These are phyloP conservation scores for Podaxis sp. DNA, from an alignment of 768 basidiomycete species.

Conservation along the genomic window DNA sequence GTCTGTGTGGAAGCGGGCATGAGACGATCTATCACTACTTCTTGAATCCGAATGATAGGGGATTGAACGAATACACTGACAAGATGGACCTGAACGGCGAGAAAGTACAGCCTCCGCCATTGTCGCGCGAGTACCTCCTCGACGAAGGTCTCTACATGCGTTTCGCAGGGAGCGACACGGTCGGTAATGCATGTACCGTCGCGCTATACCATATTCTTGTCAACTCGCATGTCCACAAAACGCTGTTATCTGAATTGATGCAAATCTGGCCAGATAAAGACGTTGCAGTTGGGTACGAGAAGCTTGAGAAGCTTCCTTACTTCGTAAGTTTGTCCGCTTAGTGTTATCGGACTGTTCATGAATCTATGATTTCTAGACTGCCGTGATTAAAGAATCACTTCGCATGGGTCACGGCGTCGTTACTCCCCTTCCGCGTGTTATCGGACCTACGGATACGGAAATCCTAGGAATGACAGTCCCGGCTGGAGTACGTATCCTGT, in stretches of 20 bases:
- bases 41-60: conserved; percentile 23
- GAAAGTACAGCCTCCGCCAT: conserved; percentile 29
- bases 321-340: conserved; percentile 30
- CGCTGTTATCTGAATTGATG: conserved; percentile 31
- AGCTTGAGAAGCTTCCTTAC: conserved; percentile 45
- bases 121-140: conserved; percentile 33
- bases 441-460: conserved; percentile 31
- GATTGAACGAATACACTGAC: not conserved
- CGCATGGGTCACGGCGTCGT: conserved; percentile 41
- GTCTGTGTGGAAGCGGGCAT: conserved; percentile 30
- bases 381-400: conserved; percentile 47
- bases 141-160: conserved; percentile 36
- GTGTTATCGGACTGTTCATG: not conserved
- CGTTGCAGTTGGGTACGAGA: conserved; percentile 29
- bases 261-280: conserved; percentile 43
- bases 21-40: conserved; percentile 40
- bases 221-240: conserved; percentile 29
- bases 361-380: conserved; percentile 32
- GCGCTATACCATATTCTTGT: conserved; percentile 36
- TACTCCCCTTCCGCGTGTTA: conserved; percentile 38
- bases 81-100: conserved; percentile 8
- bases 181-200: conserved; percentile 39
- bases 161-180: conserved; percentile 46
- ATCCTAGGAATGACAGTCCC: conserved; percentile 39
- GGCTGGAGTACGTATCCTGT: conserved; percentile 31